Evolutionary conservation across 2,329 filamentous ascomycete species (phyloP).

Genomic region (Lasiodiplodia hormozganensis): DNA sequence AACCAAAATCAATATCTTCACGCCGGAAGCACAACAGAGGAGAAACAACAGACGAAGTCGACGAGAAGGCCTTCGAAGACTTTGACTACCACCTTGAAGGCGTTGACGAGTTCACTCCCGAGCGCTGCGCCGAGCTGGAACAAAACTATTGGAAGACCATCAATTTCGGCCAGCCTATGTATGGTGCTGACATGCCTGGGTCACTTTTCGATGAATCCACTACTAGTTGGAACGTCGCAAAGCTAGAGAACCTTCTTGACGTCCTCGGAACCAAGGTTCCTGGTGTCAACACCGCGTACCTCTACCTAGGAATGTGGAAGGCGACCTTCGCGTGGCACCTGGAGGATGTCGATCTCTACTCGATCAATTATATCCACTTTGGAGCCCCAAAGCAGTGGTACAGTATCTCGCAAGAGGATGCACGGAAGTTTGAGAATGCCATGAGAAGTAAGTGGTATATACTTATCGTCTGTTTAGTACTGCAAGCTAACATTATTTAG

Average conservation of each 20-base stretch:
- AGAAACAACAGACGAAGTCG: conserved; percentile 78
- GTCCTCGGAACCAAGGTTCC: conserved; percentile 94
- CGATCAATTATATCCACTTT: conserved; percentile 99
- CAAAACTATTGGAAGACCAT: conserved; percentile 96
- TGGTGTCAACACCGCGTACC: conserved; percentile 96
- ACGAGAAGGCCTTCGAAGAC: conserved; percentile 87
- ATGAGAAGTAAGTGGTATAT: conserved; percentile 73
- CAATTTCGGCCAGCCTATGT: conserved; percentile 92
- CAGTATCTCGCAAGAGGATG: conserved; percentile 95
- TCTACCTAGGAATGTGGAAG: conserved; percentile 99
- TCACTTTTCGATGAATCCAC: conserved; percentile 90
- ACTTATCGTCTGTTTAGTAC: neutral
- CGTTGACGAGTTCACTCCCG: conserved; percentile 84
- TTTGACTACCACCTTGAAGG: conserved; percentile 89
- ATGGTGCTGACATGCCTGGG: conserved; percentile 95
- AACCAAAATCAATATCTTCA: conserved; percentile 78
- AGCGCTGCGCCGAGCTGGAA: conserved; percentile 93
- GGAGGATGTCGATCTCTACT: conserved; percentile 98
- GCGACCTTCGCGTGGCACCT: conserved; percentile 99
- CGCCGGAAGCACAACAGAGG: conserved; percentile 85
- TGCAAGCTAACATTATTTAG: conserved; percentile 21
- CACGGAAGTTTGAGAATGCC: conserved; percentile 87
- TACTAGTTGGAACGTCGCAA: conserved; percentile 91
- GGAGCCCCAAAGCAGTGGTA: conserved; percentile 99
- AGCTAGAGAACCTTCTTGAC: conserved; percentile 90